These are phyloP conservation scores for Debaryomyces nepalensis DNA, from an alignment of 1,139 yeast genomes.

Conservation along the genomic window DNA sequence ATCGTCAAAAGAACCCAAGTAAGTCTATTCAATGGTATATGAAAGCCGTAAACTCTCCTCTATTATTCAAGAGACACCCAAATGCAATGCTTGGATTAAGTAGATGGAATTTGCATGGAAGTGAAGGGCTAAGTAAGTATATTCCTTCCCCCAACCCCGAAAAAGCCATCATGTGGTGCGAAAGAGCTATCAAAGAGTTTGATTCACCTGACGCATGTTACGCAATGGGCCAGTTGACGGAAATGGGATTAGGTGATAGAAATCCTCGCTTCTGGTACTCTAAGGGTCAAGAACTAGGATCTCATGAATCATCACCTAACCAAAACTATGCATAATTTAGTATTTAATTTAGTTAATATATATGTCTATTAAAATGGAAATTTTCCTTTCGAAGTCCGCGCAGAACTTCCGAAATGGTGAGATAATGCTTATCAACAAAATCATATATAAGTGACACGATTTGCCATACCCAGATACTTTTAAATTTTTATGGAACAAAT, in stretches of 20 bases:
- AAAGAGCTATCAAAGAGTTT: constrained; percentile 74
- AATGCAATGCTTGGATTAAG: constrained; percentile 88
- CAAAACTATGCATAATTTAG: constrained; percentile 1
- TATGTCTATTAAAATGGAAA: background rate
- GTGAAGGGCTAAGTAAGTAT: constrained; percentile 55
- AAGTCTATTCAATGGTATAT: constrained; percentile 91
- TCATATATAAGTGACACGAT: background rate
- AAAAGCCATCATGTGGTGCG: constrained; percentile 88
- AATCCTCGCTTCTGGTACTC: constrained; percentile 29
- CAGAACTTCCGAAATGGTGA: background rate
- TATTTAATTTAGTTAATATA: too few species aligned
- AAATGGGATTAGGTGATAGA: constrained; percentile 75
- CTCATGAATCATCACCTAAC: constrained; percentile 21
- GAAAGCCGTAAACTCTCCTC: constrained; percentile 67
- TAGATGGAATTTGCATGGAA: constrained; percentile 92
- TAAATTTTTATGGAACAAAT: background rate
- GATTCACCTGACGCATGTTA: constrained; percentile 82
- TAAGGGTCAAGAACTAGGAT: constrained; percentile 31
- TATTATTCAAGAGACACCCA: constrained; percentile 66
- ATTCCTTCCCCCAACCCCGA: constrained; percentile 72
- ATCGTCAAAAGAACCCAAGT: constrained; percentile 66
- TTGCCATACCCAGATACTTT: too few species aligned
- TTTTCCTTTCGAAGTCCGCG: constrained; percentile 6
- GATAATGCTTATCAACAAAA: constrained; percentile 8
- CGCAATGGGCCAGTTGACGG: constrained; percentile 81